These are phyloP conservation scores for Candida ulmi DNA, from an alignment of 805 yeast species.

Conservation along the genomic window DNA sequence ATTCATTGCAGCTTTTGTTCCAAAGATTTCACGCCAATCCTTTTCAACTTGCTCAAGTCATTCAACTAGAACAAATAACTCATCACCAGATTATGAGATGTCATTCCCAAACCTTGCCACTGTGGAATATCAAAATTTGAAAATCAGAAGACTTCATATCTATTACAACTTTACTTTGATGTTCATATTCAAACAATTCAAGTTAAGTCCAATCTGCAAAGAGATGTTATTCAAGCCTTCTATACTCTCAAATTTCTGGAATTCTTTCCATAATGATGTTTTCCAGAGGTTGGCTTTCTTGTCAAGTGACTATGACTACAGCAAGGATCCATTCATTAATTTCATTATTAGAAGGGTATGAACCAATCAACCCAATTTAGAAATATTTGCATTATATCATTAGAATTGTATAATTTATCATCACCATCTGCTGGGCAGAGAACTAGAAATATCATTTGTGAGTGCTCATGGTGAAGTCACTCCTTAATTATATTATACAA, in stretches of 20 bases:
- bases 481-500: not conserved
- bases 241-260: constrained; percentile 12
- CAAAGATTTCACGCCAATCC: constrained; percentile 7
- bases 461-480: not conserved
- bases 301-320: constrained; percentile 6
- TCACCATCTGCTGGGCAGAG: not conserved
- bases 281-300: constrained; percentile 8
- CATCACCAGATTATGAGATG: not conserved
- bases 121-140: constrained; percentile 8
- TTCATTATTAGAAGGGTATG: constrained; percentile 6
- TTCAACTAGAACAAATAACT: not conserved
- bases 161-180: constrained; percentile 13
- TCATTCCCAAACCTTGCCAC: not conserved
- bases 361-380: not conserved
- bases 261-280: constrained; percentile 6
- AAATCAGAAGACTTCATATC: constrained; percentile 12
- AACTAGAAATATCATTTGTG: not conserved
- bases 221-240: constrained; percentile 1
- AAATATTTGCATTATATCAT: not conserved
- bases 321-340: constrained; percentile 16
- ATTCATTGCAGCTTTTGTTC: constrained; percentile 12
- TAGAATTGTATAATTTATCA: not conserved
- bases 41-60: constrained; percentile 2
- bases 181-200: constrained; percentile 11
- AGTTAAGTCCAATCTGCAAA: not conserved